Evolutionary conservation across 768 basidiomycete species (phyloP).

Genomic region (Boletus rufocinnamomeus): DNA sequence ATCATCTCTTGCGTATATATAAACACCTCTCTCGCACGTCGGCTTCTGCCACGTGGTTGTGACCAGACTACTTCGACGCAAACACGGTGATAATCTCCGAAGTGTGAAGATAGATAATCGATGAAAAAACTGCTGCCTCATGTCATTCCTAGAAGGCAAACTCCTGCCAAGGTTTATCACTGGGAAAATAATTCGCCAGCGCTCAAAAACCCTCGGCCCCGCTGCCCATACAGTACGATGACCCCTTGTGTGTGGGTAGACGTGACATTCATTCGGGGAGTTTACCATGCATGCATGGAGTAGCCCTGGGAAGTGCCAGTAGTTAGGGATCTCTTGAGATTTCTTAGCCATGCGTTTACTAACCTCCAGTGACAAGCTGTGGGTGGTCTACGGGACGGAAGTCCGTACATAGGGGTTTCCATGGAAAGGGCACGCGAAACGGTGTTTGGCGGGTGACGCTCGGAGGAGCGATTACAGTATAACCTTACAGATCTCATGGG

Average conservation of each 20-base stretch:
- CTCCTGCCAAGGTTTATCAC: neutral
- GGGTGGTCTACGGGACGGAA: slow-evolving; percentile 4
- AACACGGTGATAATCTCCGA: slow-evolving; percentile 8
- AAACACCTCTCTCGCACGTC: neutral
- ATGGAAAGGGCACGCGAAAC: slow-evolving; percentile 9
- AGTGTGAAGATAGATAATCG: neutral
- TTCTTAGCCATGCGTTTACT: neutral
- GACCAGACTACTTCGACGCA: neutral
- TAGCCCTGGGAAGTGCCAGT: slow-evolving; percentile 14
- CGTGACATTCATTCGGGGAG: neutral
- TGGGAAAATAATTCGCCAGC: slow-evolving; percentile 2
- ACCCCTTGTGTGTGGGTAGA: slow-evolving; percentile 7
- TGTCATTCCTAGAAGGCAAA: neutral
- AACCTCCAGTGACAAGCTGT: neutral
- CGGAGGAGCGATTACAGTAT: slow-evolving; percentile 5
- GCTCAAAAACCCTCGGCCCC: neutral
- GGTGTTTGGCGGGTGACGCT: neutral
- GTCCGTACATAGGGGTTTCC: slow-evolving; percentile 10
- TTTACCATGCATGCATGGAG: neutral
- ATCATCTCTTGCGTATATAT: neutral
- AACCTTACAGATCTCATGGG: slow-evolving; percentile 5
- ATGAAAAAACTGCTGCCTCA: slow-evolving; percentile 5
- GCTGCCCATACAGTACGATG: neutral
- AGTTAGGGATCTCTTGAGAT: neutral
- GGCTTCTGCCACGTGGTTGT: neutral